Percentiles rank a stretch among this genome's conserved stretches.
These are phyloP conservation scores for Cryptococcus amylolentus DNA, from an alignment of 1,284 basidiomycete species.

Conservation along the genomic window DNA sequence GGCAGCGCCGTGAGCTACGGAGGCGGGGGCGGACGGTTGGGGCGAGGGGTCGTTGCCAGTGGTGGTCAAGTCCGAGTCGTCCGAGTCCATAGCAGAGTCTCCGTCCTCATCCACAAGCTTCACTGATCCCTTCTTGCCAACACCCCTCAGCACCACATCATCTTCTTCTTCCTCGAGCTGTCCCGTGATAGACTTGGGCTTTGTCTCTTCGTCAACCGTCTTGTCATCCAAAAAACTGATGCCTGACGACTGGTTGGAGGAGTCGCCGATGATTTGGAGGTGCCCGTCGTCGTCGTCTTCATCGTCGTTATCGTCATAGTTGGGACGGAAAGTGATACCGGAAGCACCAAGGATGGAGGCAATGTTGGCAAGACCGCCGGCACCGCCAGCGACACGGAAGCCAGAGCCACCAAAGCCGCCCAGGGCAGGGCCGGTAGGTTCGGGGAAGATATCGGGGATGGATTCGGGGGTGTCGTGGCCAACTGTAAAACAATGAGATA, in stretches of 20 bases:
- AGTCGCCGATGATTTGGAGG: slow-evolving; percentile 26
- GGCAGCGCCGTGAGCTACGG: slow-evolving; percentile 4
- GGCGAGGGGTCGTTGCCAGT: slow-evolving; percentile 48
- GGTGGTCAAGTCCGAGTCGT: slow-evolving; percentile 59
- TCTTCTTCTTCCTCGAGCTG: slow-evolving; percentile 16
- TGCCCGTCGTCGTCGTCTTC: slow-evolving; percentile 20
- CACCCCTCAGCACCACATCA: slow-evolving; percentile 8
- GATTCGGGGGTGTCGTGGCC: slow-evolving; percentile 57
- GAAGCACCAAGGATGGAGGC: slow-evolving; percentile 46
- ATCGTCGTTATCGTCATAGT: slow-evolving; percentile 42
- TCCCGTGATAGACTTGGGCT: slow-evolving; percentile 27
- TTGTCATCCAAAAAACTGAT: slow-evolving; percentile 21
- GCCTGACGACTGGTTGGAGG: slow-evolving; percentile 6
- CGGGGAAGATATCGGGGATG: slow-evolving; percentile 47
- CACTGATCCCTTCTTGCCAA: slow-evolving; percentile 23
- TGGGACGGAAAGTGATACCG: slow-evolving; percentile 40
- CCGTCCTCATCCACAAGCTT: slow-evolving; percentile 51
- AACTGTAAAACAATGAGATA: slow-evolving; percentile 50
- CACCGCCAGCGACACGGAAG: slow-evolving; percentile 38
- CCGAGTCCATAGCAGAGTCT: slow-evolving; percentile 57
- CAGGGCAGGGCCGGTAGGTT: slow-evolving; percentile 14
- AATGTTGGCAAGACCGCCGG: slow-evolving; percentile 44
- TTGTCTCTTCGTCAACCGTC: slow-evolving; percentile 20
- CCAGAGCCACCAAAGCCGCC: slow-evolving; percentile 27
- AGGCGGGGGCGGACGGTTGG: slow-evolving; percentile 2